Evolutionary conservation across 2,329 filamentous ascomycete genomes (phyloP).

Genomic region (Kalmusia sp.): DNA sequence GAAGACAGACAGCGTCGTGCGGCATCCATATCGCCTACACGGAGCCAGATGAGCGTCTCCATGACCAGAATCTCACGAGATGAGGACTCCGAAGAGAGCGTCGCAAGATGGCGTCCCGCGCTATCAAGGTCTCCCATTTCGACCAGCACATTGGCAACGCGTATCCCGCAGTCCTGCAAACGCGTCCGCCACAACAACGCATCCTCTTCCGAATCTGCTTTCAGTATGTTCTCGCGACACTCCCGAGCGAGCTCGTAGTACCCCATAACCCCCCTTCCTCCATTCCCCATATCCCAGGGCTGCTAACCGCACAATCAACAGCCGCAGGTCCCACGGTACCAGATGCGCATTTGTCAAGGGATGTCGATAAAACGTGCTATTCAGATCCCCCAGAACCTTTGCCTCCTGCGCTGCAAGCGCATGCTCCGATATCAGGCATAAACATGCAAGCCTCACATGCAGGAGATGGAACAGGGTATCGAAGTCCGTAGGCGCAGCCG

Average conservation of each 20-base stretch:
- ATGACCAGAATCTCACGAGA: conserved; percentile 46
- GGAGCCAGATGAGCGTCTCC: conserved; percentile 73
- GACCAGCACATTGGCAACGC: conserved; percentile 70
- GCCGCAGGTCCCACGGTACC: conserved; percentile 85
- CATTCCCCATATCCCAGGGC: conserved; percentile 86
- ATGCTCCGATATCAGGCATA: conserved; percentile 77
- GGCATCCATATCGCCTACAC: conserved; percentile 76
- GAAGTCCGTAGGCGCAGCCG: conserved; percentile 62
- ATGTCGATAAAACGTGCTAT: conserved; percentile 59
- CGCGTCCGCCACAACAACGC: conserved; percentile 74
- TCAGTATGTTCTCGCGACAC: conserved; percentile 66
- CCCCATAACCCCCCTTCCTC: conserved; percentile 82
- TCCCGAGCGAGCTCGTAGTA: conserved; percentile 89
- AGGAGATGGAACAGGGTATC: conserved; percentile 76
- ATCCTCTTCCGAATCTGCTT: conserved; percentile 55
- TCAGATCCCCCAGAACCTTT: conserved; percentile 67
- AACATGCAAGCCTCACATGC: conserved; percentile 80
- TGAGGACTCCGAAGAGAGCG: conserved; percentile 52
- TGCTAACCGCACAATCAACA: conserved; percentile 83
- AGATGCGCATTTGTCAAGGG: conserved; percentile 60
- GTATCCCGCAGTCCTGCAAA: conserved; percentile 75
- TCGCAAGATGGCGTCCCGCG: conserved; percentile 75
- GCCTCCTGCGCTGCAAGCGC: conserved; percentile 65
- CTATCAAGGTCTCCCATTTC: conserved; percentile 89
- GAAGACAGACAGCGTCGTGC: conserved; percentile 64